A percentile compares a stretch with the other conserved stretches of the same genome.
Evolutionary conservation across 148 eudicot species (phyloP).

Genomic region (Dianthus caryophyllus): DNA sequence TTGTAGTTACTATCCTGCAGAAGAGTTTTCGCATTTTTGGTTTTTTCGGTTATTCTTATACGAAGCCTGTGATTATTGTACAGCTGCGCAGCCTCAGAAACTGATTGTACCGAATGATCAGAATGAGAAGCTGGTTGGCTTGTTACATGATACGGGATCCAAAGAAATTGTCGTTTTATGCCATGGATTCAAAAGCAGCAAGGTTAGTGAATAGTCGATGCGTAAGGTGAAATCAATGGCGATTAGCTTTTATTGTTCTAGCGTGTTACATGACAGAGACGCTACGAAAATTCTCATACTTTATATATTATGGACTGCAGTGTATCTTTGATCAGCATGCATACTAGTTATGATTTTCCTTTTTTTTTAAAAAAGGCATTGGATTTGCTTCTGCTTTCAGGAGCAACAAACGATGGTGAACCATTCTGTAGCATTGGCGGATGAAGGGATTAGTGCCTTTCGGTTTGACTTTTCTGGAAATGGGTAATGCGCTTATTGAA

Average conservation of each 20-base stretch:
- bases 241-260: too few relatives aligned
- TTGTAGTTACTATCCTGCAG: too few relatives aligned
- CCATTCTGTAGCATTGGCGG: slow-evolving; percentile 51
- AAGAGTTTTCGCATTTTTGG: too few relatives aligned
- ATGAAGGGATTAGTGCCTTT: slow-evolving; percentile 71
- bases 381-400: slow-evolving; percentile 34
- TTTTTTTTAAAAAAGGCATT: too few relatives aligned
- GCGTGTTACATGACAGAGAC: too few relatives aligned
- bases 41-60: too few relatives aligned
- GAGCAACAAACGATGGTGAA: slow-evolving; percentile 39
- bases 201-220: slow-evolving; percentile 41
- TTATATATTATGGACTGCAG: too few relatives aligned
- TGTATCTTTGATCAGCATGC: too few relatives aligned
- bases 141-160: slow-evolving; percentile 65
- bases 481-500: slow-evolving; percentile 41
- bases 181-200: slow-evolving; percentile 59
- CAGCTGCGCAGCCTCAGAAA: slow-evolving; percentile 46
- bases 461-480: slow-evolving; percentile 91
- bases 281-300: too few relatives aligned
- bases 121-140: slow-evolving; percentile 62
- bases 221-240: too few relatives aligned
- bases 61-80: slow-evolving; percentile 11
- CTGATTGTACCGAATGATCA: slow-evolving; percentile 39
- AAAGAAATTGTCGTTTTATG: slow-evolving; percentile 57
- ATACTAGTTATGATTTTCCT: too few relatives aligned